phyloP scores from a whole-genome alignment of 768 basidiomycete species.

The Boletus pseudopeckii region DNA sequence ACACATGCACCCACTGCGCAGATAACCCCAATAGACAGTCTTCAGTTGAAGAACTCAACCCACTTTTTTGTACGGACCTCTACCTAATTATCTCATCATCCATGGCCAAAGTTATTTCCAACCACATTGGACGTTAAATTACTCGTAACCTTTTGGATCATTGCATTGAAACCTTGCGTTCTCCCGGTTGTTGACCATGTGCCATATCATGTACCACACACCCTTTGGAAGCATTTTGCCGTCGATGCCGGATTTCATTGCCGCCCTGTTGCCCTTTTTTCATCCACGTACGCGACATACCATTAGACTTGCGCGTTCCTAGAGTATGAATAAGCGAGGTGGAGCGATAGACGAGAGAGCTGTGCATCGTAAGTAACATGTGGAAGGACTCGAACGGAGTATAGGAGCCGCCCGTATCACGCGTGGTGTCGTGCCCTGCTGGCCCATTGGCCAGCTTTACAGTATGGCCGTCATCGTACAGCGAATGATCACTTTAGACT shows the following conservation, averaged over 20 bases:
- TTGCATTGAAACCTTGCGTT: slow-evolving; percentile 3
- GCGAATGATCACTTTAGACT: no score
- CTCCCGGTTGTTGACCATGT: neutral
- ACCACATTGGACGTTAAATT: slow-evolving; percentile 1
- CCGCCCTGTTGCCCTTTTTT: slow-evolving; percentile 6
- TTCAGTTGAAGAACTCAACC: slow-evolving; percentile 1
- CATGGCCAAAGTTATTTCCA: neutral
- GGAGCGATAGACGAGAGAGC: neutral
- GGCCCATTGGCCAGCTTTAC: no score
- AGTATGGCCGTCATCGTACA: no score
- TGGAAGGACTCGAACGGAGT: neutral
- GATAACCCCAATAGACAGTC: slow-evolving; percentile 1
- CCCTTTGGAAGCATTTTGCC: neutral
- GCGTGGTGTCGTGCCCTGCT: no score
- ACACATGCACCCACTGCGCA: neutral
- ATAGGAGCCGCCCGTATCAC: no score
- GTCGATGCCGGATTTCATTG: slow-evolving; percentile 14
- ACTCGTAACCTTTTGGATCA: slow-evolving; percentile 11
- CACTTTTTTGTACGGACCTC: neutral
- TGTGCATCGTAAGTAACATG: neutral
- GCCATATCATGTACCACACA: neutral
- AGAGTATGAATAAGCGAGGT: neutral
- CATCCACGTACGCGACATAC: neutral
- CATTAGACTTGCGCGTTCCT: neutral
- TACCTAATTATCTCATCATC: slow-evolving; percentile 19